A percentile compares a stretch with the other conserved stretches of the same genome.
Evolutionary conservation across 1,284 basidiomycete genomes (phyloP).

Genomic region (Schizophyllum commune): DNA sequence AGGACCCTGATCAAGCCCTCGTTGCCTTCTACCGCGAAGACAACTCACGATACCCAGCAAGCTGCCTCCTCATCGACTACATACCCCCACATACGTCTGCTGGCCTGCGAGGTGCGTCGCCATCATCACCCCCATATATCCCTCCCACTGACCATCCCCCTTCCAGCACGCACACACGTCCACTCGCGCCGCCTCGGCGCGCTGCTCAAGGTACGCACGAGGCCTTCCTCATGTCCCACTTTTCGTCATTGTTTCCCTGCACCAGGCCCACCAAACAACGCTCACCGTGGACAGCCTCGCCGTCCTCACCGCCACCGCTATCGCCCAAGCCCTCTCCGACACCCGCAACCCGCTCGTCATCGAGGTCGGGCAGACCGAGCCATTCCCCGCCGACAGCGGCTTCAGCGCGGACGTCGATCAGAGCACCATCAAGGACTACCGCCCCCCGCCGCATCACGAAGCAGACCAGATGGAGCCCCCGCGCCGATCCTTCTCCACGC

Average conservation of each 20-base stretch:
- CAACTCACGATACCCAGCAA: constrained; percentile 19
- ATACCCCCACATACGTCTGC: constrained; percentile 32
- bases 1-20: constrained; percentile 26
- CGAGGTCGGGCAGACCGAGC: constrained; percentile 16
- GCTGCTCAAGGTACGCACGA: constrained; percentile 31
- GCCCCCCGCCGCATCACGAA: not conserved
- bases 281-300: constrained; percentile 34
- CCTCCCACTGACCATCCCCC: not conserved
- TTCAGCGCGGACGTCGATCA: constrained; percentile 4
- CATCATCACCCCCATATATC: not conserved
- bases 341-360: constrained; percentile 23
- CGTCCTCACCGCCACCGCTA: constrained; percentile 30
- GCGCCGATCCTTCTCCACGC: constrained; percentile 27
- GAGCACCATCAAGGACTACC: constrained; percentile 1
- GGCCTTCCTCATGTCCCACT: constrained; percentile 12
- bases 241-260: constrained; percentile 5
- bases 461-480: constrained; percentile 14
- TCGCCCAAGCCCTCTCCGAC: constrained; percentile 21
- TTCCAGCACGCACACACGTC: constrained; percentile 33
- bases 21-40: constrained; percentile 36
- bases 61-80: constrained; percentile 33
- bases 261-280: constrained; percentile 33
- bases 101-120: constrained; percentile 28
- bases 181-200: constrained; percentile 36
- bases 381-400: constrained; percentile 9